Evolutionary conservation across 2,329 filamentous ascomycete genomes (phyloP).

Genomic region (Penicillium sp.): DNA sequence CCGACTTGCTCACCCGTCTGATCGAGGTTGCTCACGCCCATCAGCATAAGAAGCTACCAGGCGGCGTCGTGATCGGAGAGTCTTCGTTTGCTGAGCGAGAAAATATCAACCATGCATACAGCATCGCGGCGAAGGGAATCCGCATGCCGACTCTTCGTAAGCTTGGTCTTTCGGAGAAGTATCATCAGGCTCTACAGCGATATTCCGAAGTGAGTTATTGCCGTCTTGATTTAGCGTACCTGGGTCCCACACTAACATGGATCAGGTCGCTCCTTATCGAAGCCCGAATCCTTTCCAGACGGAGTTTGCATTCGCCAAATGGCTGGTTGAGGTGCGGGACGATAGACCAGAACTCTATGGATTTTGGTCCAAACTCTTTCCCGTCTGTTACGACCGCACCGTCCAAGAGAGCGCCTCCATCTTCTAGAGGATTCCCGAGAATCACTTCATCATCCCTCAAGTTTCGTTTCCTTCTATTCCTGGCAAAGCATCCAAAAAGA

Average conservation of each 20-base stretch:
- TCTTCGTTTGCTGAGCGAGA: slow-evolving; percentile 18
- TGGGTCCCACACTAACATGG: not conserved
- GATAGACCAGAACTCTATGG: slow-evolving; percentile 24
- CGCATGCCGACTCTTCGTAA: slow-evolving; percentile 21
- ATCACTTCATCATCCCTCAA: not conserved
- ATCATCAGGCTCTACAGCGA: slow-evolving; percentile 29
- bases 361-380: slow-evolving; percentile 37
- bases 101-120: slow-evolving; percentile 26
- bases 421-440: slow-evolving; percentile 12
- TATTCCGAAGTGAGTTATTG: slow-evolving; percentile 30
- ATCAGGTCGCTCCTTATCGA: slow-evolving; percentile 32
- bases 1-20: slow-evolving; percentile 38
- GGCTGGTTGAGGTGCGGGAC: slow-evolving; percentile 31
- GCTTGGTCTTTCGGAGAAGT: slow-evolving; percentile 28
- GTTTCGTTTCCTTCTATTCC: not conserved
- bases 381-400: slow-evolving; percentile 34
- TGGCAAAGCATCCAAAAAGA: not conserved
- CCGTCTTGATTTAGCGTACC: not conserved
- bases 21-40: slow-evolving; percentile 32
- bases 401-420: slow-evolving; percentile 31
- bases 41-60: slow-evolving; percentile 25
- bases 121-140: slow-evolving; percentile 28
- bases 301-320: slow-evolving; percentile 33
- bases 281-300: slow-evolving; percentile 32
- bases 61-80: slow-evolving; percentile 22